Conservation (phyloP, 1,139 yeast genomes). For the Kazachstania sp. region DNA sequence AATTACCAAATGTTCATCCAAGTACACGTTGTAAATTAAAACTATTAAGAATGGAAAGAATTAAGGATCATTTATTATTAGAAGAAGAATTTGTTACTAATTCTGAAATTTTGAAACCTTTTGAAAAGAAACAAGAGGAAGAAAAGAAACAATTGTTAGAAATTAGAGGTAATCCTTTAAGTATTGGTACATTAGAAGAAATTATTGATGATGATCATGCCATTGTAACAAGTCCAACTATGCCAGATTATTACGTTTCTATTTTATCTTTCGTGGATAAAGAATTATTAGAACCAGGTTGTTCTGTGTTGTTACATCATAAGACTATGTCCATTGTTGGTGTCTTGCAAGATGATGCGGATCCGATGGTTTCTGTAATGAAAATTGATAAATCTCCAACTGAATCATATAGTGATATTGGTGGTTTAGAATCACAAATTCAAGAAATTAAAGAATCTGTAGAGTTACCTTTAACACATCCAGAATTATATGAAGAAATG, state of each 20-base stretch:
- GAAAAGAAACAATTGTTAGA: constrained; percentile 94
- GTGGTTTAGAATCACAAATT: constrained; percentile 92
- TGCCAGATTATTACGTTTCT: constrained; percentile 94
- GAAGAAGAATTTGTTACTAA: constrained; percentile 96
- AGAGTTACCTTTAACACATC: constrained; percentile 94
- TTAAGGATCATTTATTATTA: constrained; percentile 86
- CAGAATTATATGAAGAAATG: constrained; percentile 97
- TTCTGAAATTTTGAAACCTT: constrained; percentile 90
- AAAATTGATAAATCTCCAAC: constrained; percentile 96
- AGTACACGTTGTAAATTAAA: constrained; percentile 89
- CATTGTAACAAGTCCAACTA: constrained; percentile 90
- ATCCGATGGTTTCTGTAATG: constrained; percentile 97
- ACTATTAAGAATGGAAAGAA: constrained; percentile 85
- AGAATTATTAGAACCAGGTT: constrained; percentile 92
- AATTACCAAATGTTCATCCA: constrained; percentile 84
- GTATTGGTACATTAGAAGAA: constrained; percentile 94
- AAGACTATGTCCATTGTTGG: constrained; percentile 93
- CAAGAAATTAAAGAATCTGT: constrained; percentile 98
- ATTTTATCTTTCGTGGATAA: constrained; percentile 97
- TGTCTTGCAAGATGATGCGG: constrained; percentile 92
- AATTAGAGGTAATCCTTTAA: constrained; percentile 92
- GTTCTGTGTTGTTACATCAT: constrained; percentile 91
- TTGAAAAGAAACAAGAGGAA: constrained; percentile 93
- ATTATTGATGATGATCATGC: constrained; percentile 98
- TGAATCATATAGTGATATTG: constrained; percentile 94